Conservation (phyloP, 441 rosid genomes). For the Euphorbia corollata region DNA sequence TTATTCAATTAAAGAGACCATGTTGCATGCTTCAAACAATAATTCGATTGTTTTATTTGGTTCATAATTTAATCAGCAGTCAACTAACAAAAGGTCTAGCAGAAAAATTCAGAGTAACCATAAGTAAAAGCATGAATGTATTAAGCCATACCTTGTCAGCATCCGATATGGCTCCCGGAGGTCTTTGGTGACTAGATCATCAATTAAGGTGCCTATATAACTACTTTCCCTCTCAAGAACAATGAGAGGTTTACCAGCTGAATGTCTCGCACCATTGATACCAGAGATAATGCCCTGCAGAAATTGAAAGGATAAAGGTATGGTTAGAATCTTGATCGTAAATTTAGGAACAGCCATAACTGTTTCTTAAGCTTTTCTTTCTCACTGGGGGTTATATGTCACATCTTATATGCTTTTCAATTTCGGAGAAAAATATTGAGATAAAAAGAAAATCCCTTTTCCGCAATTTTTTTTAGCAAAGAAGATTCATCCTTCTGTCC, state of each 20-base stretch:
- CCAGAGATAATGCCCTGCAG: slow-evolving; percentile 87
- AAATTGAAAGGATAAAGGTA: slow-evolving; percentile 10
- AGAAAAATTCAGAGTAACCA: neutral
- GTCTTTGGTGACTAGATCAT: slow-evolving; percentile 91
- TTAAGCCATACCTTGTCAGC: slow-evolving; percentile 66
- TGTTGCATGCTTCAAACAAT: neutral
- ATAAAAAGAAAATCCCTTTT: neutral
- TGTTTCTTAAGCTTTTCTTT: neutral
- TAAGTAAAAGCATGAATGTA: neutral
- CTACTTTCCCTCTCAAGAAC: slow-evolving; percentile 98
- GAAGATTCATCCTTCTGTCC: neutral
- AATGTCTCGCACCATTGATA: slow-evolving; percentile 86
- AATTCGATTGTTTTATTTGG: neutral
- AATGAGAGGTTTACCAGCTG: slow-evolving; percentile 68
- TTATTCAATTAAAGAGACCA: neutral
- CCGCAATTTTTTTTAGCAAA: neutral
- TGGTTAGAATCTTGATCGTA: slow-evolving; percentile 8
- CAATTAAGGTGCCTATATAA: slow-evolving; percentile 84
- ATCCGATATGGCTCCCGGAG: slow-evolving; percentile 96
- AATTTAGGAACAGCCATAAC: neutral
- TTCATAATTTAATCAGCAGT: neutral
- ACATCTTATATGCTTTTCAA: neutral
- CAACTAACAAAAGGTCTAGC: neutral
- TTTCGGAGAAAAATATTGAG: neutral
- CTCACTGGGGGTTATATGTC: neutral